phyloP scores from a whole-genome alignment of 2,329 filamentous ascomycete species.

The Phoma sp. region DNA sequence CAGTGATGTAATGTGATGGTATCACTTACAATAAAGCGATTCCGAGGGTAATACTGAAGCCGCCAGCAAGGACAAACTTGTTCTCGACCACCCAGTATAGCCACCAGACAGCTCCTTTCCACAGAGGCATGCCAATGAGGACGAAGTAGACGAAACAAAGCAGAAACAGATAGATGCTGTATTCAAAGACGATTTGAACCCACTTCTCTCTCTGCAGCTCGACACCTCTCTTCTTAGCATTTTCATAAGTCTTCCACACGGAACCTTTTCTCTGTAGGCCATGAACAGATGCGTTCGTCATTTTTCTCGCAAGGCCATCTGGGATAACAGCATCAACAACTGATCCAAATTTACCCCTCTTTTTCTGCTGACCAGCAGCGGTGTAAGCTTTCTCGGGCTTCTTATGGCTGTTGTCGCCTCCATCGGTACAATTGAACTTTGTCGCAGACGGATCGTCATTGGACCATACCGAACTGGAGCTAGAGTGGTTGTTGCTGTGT shows the following conservation, averaged over 20 bases:
- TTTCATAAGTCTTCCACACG: conserved; percentile 31
- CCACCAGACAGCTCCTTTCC: conserved; percentile 56
- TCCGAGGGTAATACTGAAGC: conserved; percentile 52
- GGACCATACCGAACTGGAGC: conserved; percentile 17
- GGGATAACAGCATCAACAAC: conserved; percentile 29
- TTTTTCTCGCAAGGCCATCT: conserved; percentile 20
- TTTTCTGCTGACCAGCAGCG: conserved; percentile 6
- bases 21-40: conserved; percentile 45
- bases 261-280: conserved; percentile 21
- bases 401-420: conserved; percentile 11
- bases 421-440: conserved; percentile 11
- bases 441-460: conserved; percentile 24
- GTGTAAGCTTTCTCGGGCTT: conserved; percentile 17
- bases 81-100: conserved; percentile 52
- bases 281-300: conserved; percentile 27
- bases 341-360: conserved; percentile 25
- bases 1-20: not conserved
- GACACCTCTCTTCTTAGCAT: conserved; percentile 31
- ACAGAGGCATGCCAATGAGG: conserved; percentile 56
- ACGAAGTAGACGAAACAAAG: conserved; percentile 55
- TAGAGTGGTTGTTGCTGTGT: not conserved
- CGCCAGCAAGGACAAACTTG: conserved; percentile 52
- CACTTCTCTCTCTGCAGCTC: conserved; percentile 43
- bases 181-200: conserved; percentile 51
- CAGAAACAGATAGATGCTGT: conserved; percentile 45